phyloP scores from a whole-genome alignment of 441 rosid species.

The Populus hybrid region DNA sequence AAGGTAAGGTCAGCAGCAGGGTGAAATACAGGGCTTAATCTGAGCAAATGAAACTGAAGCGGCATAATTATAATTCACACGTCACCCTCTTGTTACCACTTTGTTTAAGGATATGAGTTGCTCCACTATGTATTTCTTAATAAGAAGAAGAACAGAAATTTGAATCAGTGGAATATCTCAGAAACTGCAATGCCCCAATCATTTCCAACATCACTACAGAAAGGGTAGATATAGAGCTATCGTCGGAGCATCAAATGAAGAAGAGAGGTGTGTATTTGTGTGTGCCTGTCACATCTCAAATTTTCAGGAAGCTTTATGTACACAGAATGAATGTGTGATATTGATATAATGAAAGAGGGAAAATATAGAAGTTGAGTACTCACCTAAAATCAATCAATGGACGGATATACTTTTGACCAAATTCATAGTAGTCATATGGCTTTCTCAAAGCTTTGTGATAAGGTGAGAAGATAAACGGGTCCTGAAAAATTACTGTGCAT shows the following conservation, averaged over 20 bases:
- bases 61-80: neutral
- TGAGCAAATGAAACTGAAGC: neutral
- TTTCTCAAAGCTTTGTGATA: conserved; percentile 83
- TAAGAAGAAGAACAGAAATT: neutral
- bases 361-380: conserved; percentile 24
- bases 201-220: neutral
- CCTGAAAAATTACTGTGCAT: conserved; percentile 49
- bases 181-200: neutral
- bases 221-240: neutral
- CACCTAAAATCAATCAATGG: conserved; percentile 87
- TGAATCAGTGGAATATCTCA: neutral
- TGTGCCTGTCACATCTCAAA: neutral
- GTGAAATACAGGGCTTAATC: neutral
- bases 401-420: conserved; percentile 92
- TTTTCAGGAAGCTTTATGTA: conserved; percentile 10
- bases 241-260: neutral
- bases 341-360: conserved; percentile 4
- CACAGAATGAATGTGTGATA: neutral
- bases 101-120: neutral
- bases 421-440: conserved; percentile 90
- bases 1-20: neutral
- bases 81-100: conserved; percentile 5
- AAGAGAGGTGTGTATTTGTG: neutral
- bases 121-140: neutral
- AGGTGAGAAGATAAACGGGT: conserved; percentile 70